A percentile compares a stretch with the other conserved stretches of the same genome.
Evolutionary conservation across 148 eudicot species (phyloP).

Genomic region (Spergularia marina): DNA sequence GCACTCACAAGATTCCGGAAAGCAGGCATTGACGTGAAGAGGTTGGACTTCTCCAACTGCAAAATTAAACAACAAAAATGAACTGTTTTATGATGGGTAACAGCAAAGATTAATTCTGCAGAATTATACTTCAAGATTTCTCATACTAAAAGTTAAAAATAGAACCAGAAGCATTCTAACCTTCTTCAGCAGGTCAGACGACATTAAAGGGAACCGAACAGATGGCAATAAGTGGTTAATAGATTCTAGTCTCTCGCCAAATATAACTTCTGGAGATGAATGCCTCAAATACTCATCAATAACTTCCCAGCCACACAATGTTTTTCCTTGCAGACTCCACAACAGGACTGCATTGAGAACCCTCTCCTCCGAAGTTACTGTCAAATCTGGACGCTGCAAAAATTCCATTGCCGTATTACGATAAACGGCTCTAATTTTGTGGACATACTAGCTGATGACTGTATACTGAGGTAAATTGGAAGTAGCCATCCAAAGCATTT

Average conservation of each 20-base stretch:
- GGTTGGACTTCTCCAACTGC: constrained; percentile 69
- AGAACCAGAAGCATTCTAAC: constrained; percentile 29
- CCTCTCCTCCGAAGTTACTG: constrained; percentile 89
- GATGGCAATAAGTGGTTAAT: constrained; percentile 47
- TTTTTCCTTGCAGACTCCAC: constrained; percentile 72
- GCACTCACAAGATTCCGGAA: constrained; percentile 61
- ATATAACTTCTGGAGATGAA: constrained; percentile 55
- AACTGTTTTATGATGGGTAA: not conserved
- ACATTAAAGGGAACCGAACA: constrained; percentile 79
- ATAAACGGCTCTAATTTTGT: constrained; percentile 22
- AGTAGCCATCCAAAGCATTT: constrained; percentile 15
- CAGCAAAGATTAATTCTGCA: not conserved
- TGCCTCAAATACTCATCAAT: constrained; percentile 52
- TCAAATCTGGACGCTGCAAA: constrained; percentile 95
- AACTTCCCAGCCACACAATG: constrained; percentile 61
- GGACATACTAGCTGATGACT: constrained; percentile 20
- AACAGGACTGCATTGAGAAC: constrained; percentile 76
- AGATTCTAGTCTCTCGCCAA: constrained; percentile 66
- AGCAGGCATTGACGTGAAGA: constrained; percentile 42
- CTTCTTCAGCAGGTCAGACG: constrained; percentile 62
- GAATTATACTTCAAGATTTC: not conserved
- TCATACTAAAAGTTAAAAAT: not conserved
- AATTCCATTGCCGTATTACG: constrained; percentile 28
- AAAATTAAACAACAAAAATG: constrained; percentile 8
- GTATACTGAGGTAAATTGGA: constrained; percentile 8